These are phyloP conservation scores for Thyridium curvatum DNA, from an alignment of 2,329 filamentous ascomycete species.

Conservation along the genomic window DNA sequence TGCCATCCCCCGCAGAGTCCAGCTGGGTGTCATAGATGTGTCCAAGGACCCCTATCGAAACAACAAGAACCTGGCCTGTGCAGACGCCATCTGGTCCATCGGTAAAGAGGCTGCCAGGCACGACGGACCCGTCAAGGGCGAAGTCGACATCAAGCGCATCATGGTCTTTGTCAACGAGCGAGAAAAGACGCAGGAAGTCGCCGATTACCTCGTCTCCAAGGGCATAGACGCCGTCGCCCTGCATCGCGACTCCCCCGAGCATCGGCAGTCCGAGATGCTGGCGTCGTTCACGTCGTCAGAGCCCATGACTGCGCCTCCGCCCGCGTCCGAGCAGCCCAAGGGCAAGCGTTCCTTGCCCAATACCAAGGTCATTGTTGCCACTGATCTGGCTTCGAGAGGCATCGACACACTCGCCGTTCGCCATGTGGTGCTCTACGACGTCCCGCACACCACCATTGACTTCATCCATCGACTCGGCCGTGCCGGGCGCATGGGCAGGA, in stretches of 20 bases:
- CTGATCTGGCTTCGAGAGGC: constrained; percentile 84
- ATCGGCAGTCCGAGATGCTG: constrained; percentile 71
- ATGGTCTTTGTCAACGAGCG: constrained; percentile 96
- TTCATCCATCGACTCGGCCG: constrained; percentile 95
- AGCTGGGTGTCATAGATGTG: constrained; percentile 88
- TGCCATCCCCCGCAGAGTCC: constrained; percentile 88
- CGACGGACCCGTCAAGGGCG: constrained; percentile 47
- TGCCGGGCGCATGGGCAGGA: constrained; percentile 85
- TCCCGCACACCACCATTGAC: constrained; percentile 96
- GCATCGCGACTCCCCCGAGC: constrained; percentile 75
- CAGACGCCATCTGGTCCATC: constrained; percentile 90
- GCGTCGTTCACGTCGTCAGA: constrained; percentile 60
- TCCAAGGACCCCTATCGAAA: constrained; percentile 89
- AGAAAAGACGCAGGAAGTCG: constrained; percentile 76
- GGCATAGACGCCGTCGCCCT: constrained; percentile 84
- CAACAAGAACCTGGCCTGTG: constrained; percentile 89
- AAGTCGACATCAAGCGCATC: constrained; percentile 71
- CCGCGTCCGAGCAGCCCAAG: constrained; percentile 11
- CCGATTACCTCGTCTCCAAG: constrained; percentile 72
- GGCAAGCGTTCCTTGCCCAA: constrained; percentile 56
- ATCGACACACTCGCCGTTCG: constrained; percentile 90
- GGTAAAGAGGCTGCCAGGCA: constrained; percentile 64
- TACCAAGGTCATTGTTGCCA: constrained; percentile 88
- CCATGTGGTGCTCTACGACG: constrained; percentile 90
- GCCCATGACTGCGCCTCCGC: constrained; percentile 20